Percentiles rank a stretch among this genome's conserved stretches.
Evolutionary conservation across 371 early-diverging fungal species (phyloP).

Genomic region (Actinomortierella wolfii): DNA sequence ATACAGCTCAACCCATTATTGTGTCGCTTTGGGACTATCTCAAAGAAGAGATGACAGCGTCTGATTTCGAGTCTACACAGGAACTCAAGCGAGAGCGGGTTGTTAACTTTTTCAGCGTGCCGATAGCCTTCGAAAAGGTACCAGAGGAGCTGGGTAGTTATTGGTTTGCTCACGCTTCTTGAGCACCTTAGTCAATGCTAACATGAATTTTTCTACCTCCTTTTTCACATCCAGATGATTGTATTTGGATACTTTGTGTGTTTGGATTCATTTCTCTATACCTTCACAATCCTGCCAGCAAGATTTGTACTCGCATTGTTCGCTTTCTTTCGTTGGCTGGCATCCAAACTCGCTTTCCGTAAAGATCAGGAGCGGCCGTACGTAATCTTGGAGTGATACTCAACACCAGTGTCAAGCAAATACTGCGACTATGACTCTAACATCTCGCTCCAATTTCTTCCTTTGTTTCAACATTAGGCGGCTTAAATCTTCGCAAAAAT

Average conservation of each 20-base stretch:
- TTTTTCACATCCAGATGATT: constrained; percentile 53
- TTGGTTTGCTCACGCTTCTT: neutral
- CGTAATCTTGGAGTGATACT: neutral
- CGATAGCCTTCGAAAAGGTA: constrained; percentile 83
- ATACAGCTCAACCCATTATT: neutral
- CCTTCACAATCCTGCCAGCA: constrained; percentile 93
- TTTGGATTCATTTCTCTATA: constrained; percentile 91
- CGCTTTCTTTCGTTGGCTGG: constrained; percentile 48
- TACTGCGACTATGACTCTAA: no score
- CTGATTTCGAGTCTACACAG: constrained; percentile 74
- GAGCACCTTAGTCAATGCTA: no score
- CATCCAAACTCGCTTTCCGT: constrained; percentile 43
- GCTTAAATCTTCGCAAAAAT: constrained; percentile 78
- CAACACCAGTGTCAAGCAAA: no score
- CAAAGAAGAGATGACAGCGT: constrained; percentile 71
- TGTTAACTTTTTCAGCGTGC: constrained; percentile 82
- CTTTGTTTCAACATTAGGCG: constrained; percentile 26
- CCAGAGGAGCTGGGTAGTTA: neutral
- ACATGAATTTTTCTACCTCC: neutral
- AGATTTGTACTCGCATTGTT: constrained; percentile 75
- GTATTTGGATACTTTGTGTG: constrained; percentile 91
- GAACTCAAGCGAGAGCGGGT: constrained; percentile 85
- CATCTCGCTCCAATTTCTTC: no score
- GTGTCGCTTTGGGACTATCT: constrained; percentile 61
- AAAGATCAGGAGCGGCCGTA: constrained; percentile 17